Evolutionary conservation across 2,329 filamentous ascomycete species (phyloP).

Genomic region (Colletotrichum incanum): DNA sequence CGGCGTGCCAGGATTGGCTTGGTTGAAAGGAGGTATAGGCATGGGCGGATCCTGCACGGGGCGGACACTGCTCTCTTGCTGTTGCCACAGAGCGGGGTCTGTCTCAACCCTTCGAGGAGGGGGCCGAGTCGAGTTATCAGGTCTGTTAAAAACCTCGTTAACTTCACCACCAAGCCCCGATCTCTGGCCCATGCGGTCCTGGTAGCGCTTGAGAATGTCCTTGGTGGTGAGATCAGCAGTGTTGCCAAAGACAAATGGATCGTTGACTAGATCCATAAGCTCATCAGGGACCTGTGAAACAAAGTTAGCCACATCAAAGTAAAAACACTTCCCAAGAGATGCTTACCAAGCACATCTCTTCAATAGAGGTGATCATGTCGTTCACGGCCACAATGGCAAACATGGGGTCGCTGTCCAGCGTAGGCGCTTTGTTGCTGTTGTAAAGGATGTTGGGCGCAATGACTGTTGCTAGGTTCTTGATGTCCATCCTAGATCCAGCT

Average conservation of each 20-base stretch:
- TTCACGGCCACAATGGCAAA: slow-evolving; percentile 94
- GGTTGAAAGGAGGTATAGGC: slow-evolving; percentile 52
- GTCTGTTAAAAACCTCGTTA: slow-evolving; percentile 70
- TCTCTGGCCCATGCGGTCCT: slow-evolving; percentile 77
- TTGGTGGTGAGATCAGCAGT: slow-evolving; percentile 94
- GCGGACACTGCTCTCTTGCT: slow-evolving; percentile 87
- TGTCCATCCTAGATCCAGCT: slow-evolving; percentile 98
- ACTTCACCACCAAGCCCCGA: slow-evolving; percentile 72
- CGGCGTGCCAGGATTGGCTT: slow-evolving; percentile 63
- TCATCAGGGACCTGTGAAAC: slow-evolving; percentile 87
- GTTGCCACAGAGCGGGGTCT: slow-evolving; percentile 87
- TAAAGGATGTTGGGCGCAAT: slow-evolving; percentile 97
- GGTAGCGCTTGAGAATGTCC: slow-evolving; percentile 95
- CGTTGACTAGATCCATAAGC: slow-evolving; percentile 86
- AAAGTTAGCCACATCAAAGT: slow-evolving; percentile 41
- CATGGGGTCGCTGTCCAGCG: slow-evolving; percentile 90
- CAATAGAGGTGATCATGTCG: slow-evolving; percentile 91
- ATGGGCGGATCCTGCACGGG: slow-evolving; percentile 76
- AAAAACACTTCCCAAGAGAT: slow-evolving; percentile 1
- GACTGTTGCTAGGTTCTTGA: slow-evolving; percentile 96
- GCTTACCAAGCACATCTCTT: slow-evolving; percentile 96
- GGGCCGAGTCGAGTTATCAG: slow-evolving; percentile 70
- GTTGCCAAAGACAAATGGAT: slow-evolving; percentile 85
- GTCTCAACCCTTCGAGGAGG: slow-evolving; percentile 81
- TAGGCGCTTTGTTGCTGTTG: slow-evolving; percentile 75